These are phyloP conservation scores for Cyclocybe cylindracea DNA, from an alignment of 768 basidiomycete genomes.

Conservation along the genomic window DNA sequence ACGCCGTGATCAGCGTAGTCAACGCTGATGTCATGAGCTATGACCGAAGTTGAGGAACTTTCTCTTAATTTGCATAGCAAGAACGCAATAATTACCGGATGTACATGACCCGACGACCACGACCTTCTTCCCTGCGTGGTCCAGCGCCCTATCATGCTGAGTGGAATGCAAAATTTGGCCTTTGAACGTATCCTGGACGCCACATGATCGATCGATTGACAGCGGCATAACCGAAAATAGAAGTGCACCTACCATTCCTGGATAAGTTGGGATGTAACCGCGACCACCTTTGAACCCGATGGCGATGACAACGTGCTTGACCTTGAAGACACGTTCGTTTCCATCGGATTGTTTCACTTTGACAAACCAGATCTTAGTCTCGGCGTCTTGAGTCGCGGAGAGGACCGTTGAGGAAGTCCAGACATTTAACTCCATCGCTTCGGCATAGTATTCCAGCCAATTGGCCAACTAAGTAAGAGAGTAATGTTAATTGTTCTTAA, in stretches of 20 bases:
- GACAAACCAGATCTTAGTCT: constrained; percentile 41
- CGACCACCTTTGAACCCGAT: constrained; percentile 53
- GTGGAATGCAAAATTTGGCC: constrained; percentile 64
- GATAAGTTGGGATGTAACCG: constrained; percentile 45
- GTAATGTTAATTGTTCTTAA: not conserved
- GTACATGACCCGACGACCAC: constrained; percentile 70
- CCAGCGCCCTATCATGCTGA: constrained; percentile 52
- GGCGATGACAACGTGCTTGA: constrained; percentile 52
- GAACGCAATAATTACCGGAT: constrained; percentile 34
- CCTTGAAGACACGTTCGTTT: constrained; percentile 37
- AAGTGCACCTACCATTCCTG: constrained; percentile 39
- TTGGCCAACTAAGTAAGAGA: constrained; percentile 24
- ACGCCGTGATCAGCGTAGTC: constrained; percentile 49
- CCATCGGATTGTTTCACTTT: constrained; percentile 36
- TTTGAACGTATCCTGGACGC: constrained; percentile 54
- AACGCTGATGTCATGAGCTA: constrained; percentile 46
- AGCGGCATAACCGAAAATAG: not conserved
- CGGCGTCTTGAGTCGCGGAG: constrained; percentile 32
- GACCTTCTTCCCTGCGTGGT: constrained; percentile 69
- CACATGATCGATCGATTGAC: not conserved
- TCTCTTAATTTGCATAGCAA: not conserved
- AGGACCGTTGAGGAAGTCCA: constrained; percentile 48
- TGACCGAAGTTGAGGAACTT: not conserved
- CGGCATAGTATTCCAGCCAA: constrained; percentile 33
- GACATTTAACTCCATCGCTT: constrained; percentile 44